Evolutionary conservation across 768 basidiomycete species (phyloP).

Genomic region (Phylloporus sp.): DNA sequence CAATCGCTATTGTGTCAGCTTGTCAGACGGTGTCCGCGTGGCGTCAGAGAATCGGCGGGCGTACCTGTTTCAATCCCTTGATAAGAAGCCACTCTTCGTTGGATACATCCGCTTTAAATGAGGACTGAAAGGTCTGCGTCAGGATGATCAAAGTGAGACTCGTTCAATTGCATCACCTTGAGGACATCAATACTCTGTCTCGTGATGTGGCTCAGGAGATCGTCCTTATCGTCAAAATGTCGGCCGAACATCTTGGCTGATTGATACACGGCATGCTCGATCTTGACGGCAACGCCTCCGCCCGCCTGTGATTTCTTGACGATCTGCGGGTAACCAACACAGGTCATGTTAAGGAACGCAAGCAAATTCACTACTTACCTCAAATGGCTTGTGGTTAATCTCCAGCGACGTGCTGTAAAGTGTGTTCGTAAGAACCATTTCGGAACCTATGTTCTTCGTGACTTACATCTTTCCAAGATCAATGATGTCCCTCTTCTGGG

Average conservation of each 20-base stretch:
- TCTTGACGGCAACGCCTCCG: slow-evolving; percentile 96
- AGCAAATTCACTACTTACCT: slow-evolving; percentile 43
- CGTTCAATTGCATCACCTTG: slow-evolving; percentile 51
- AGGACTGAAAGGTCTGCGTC: slow-evolving; percentile 43
- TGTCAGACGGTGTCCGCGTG: neutral
- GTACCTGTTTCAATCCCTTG: slow-evolving; percentile 76
- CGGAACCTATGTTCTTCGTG: neutral
- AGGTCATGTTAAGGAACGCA: neutral
- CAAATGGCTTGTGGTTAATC: slow-evolving; percentile 90
- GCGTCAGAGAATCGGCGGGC: neutral
- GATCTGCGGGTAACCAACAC: slow-evolving; percentile 44
- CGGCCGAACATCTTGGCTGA: slow-evolving; percentile 93
- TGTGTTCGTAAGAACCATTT: slow-evolving; percentile 2
- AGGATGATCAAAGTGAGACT: slow-evolving; percentile 4
- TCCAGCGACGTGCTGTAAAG: slow-evolving; percentile 84
- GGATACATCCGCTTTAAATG: slow-evolving; percentile 85
- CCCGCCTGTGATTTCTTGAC: slow-evolving; percentile 95
- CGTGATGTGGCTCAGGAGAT: slow-evolving; percentile 85
- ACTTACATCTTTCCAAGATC: slow-evolving; percentile 92
- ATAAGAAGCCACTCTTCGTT: slow-evolving; percentile 94
- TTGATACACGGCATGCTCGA: slow-evolving; percentile 95
- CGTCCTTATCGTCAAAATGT: slow-evolving; percentile 96
- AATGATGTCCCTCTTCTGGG: slow-evolving; percentile 87
- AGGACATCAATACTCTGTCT: slow-evolving; percentile 93
- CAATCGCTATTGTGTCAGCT: slow-evolving; percentile 31